phyloP scores from a whole-genome alignment of 495 filamentous ascomycete genomes.

The Cryomyces minteri region DNA sequence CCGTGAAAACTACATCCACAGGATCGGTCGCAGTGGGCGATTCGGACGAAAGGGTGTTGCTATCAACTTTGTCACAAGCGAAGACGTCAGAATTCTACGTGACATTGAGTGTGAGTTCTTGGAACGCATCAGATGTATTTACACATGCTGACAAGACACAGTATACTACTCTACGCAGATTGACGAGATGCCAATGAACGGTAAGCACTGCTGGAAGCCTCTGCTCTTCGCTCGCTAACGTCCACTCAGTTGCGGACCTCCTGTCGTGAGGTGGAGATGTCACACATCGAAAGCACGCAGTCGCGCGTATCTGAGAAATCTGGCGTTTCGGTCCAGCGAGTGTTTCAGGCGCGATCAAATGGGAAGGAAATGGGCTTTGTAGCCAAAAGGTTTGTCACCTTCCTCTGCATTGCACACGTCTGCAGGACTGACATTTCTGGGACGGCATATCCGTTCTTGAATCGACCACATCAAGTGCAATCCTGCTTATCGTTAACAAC shows the following conservation, averaged over 20 bases:
- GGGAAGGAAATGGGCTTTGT: neutral
- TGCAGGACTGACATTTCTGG: no score
- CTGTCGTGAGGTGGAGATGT: neutral
- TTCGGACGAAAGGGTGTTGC: slow-evolving; percentile 98
- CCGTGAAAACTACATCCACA: slow-evolving; percentile 99
- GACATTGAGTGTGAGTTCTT: slow-evolving; percentile 68
- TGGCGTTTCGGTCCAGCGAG: no score
- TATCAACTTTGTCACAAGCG: slow-evolving; percentile 97
- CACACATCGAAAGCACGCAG: no score
- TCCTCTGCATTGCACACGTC: no score
- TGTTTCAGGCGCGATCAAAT: no score
- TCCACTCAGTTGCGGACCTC: neutral
- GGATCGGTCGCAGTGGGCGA: slow-evolving; percentile 86
- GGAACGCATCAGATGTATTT: neutral
- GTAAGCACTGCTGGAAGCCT: slow-evolving; percentile 9
- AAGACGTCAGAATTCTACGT: slow-evolving; percentile 92
- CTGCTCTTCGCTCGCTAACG: neutral
- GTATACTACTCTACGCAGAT: slow-evolving; percentile 97
- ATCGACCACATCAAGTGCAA: no score
- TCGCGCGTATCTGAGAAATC: no score
- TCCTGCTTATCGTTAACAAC: no score
- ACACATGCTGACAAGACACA: slow-evolving; percentile 22
- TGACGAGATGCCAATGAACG: slow-evolving; percentile 99
- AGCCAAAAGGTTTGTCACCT: neutral
- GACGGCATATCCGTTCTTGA: no score